Conservation (phyloP, 2,329 filamentous ascomycete genomes). For the Beauveria asiatica region DNA sequence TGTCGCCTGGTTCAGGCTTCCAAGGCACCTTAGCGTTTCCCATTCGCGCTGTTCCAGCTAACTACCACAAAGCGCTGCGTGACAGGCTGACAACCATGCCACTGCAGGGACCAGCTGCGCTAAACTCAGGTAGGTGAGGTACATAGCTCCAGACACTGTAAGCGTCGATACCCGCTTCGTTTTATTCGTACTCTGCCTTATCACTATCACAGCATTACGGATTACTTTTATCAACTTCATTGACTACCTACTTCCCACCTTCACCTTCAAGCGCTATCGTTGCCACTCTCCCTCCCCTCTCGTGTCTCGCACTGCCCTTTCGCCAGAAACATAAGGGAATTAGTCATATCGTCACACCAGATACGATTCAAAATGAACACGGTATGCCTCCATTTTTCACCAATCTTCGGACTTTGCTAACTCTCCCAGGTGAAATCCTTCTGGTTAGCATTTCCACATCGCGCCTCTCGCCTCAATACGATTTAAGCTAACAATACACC, state of each 20-base stretch:
- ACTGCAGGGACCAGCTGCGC: no score
- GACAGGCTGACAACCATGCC: no score
- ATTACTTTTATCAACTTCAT: background rate
- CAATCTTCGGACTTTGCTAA: background rate
- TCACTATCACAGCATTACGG: no score
- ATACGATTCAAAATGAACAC: conserved; percentile 41
- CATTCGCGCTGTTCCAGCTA: no score
- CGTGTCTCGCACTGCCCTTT: background rate
- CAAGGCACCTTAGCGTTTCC: no score
- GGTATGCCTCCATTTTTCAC: conserved; percentile 28
- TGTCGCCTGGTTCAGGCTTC: no score
- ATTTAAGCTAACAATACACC: conserved; percentile 3
- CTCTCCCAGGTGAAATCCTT: conserved; percentile 51
- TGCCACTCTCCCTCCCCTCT: background rate
- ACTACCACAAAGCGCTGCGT: no score
- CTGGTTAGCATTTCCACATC: conserved; percentile 40
- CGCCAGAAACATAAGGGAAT: background rate
- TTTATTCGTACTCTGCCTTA: no score
- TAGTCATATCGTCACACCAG: background rate
- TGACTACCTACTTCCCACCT: background rate
- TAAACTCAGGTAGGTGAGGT: no score
- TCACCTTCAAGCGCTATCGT: background rate
- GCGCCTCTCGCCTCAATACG: background rate
- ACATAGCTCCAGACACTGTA: no score
- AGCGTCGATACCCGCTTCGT: no score